A percentile compares a stretch with the other conserved stretches of the same genome.
These are phyloP conservation scores for Pedinophyceae sp. DNA, from an alignment of 139 green algal genomes.

Conservation along the genomic window DNA sequence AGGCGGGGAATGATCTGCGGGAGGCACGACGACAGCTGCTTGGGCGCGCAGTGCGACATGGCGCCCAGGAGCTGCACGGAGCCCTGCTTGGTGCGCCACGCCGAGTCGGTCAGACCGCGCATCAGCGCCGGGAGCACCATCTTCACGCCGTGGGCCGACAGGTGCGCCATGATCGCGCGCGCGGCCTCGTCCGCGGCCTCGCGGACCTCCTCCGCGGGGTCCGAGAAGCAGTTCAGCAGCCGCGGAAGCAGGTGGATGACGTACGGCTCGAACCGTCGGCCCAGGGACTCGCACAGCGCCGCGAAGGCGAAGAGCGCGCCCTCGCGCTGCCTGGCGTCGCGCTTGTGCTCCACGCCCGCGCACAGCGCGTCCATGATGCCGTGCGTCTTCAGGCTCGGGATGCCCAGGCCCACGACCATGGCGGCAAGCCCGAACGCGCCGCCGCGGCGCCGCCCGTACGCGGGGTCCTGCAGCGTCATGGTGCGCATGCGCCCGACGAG, in stretches of 20 bases:
- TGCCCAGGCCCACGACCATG: conserved; percentile 81
- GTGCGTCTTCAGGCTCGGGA: conserved; percentile 51
- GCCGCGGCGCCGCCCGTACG: conserved; percentile 66
- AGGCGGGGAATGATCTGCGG: conserved; percentile 83
- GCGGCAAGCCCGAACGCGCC: conserved; percentile 83
- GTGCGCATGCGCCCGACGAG: conserved; percentile 39
- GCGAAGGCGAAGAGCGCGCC: conserved; percentile 83
- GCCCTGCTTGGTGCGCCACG: neutral
- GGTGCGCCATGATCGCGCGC: conserved; percentile 81
- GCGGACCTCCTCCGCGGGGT: conserved; percentile 39
- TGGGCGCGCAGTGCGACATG: conserved; percentile 90
- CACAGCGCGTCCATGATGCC: conserved; percentile 84
- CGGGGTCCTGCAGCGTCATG: conserved; percentile 11
- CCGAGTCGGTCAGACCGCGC: conserved; percentile 61
- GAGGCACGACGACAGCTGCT: conserved; percentile 80
- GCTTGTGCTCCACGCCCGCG: conserved; percentile 49
- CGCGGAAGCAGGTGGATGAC: conserved; percentile 85
- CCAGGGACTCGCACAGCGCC: conserved; percentile 77
- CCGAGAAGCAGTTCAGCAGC: conserved; percentile 79
- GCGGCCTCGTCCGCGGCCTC: conserved; percentile 55
- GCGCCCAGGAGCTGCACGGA: conserved; percentile 77
- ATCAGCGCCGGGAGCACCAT: conserved; percentile 85
- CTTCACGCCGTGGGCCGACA: conserved; percentile 81
- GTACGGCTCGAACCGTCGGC: conserved; percentile 98
- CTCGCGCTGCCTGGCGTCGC: conserved; percentile 39